These are phyloP conservation scores for Microbotryum saponariae DNA, from an alignment of 1,284 basidiomycete genomes.

Conservation along the genomic window DNA sequence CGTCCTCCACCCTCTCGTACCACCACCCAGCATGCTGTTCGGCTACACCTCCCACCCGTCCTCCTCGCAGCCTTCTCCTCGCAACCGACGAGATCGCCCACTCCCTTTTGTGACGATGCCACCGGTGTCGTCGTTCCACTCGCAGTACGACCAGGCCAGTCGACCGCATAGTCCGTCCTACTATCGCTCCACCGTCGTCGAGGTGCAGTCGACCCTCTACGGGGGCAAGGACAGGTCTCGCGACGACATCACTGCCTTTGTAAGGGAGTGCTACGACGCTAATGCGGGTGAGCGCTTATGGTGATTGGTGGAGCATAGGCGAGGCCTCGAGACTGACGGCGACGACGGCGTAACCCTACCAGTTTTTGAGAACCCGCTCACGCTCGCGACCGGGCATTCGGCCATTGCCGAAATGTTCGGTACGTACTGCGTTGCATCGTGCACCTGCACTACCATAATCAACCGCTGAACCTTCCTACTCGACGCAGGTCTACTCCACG, in stretches of 20 bases:
- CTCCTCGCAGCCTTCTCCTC: too few relatives aligned
- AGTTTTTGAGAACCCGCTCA: constrained; percentile 32
- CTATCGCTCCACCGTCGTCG: constrained; percentile 15
- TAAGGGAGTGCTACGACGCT: constrained; percentile 19
- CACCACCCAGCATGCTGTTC: too few relatives aligned
- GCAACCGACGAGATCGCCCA: background rate
- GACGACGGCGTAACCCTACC: background rate
- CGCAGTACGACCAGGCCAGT: background rate
- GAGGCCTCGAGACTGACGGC: background rate
- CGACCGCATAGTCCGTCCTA: background rate
- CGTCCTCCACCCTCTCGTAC: too few relatives aligned
- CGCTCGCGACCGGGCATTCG: constrained; percentile 18
- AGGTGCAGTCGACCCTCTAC: constrained; percentile 25
- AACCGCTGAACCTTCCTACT: too few relatives aligned
- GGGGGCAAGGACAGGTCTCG: constrained; percentile 17
- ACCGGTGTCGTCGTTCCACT: background rate
- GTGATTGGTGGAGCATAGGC: background rate
- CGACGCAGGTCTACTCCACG: constrained; percentile 12
- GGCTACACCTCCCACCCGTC: too few relatives aligned
- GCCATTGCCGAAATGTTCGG: constrained; percentile 25
- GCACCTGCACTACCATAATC: too few relatives aligned
- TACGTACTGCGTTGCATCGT: too few relatives aligned
- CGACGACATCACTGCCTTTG: constrained; percentile 10
- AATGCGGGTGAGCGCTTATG: constrained; percentile 9
- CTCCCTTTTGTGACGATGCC: constrained; percentile 4